Conservation (phyloP, 371 early-diverging fungal species). For the Quaeritorhiza haematococci region DNA sequence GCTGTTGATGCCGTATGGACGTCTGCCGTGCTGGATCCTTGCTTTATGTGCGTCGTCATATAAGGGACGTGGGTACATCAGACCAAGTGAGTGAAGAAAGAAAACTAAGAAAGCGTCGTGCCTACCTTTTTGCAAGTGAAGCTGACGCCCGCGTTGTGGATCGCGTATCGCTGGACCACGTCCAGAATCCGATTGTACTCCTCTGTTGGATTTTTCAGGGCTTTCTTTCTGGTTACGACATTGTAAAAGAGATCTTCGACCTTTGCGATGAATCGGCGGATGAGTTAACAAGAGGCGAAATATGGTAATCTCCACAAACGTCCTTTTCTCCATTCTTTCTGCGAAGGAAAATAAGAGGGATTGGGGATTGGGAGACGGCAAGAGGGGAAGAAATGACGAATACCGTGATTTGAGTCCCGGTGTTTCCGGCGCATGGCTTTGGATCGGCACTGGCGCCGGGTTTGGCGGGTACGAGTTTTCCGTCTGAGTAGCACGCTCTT, state of each 20-base stretch:
- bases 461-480: conserved; percentile 66
- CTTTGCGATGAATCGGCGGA: conserved; percentile 39
- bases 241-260: conserved; percentile 92
- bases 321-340: background rate
- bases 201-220: conserved; percentile 74
- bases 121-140: conserved; percentile 81
- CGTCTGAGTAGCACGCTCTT: conserved; percentile 80
- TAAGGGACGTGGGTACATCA: background rate
- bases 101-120: background rate
- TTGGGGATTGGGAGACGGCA: too few species aligned
- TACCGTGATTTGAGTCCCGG: conserved; percentile 85
- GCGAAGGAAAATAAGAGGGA: background rate
- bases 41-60: conserved; percentile 26
- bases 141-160: conserved; percentile 77
- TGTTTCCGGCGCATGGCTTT: conserved; percentile 87
- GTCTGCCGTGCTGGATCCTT: conserved; percentile 65
- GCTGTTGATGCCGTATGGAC: conserved; percentile 62
- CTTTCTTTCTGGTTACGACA: conserved; percentile 72
- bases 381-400: background rate
- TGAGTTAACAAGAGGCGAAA: too few species aligned
- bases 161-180: conserved; percentile 81
- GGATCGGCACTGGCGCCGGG: conserved; percentile 70
- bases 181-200: conserved; percentile 86
- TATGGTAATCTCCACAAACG: background rate
- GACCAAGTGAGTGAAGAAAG: background rate